Percentiles rank a stretch among this genome's conserved stretches.
Conservation (phyloP, 257 asterid species). For the Gentiana straminea region DNA sequence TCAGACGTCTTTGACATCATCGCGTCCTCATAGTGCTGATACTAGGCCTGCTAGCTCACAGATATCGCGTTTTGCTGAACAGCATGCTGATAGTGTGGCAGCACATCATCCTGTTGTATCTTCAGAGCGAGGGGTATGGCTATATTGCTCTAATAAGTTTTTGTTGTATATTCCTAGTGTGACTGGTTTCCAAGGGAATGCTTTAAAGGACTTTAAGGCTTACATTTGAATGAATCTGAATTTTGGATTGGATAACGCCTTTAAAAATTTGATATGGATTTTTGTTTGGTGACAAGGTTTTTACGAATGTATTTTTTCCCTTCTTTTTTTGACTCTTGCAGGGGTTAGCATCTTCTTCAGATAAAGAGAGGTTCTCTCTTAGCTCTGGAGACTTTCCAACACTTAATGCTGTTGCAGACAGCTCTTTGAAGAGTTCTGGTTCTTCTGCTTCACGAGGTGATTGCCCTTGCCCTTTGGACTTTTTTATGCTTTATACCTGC, state of each 20-base stretch:
- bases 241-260: no score
- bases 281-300: not conserved
- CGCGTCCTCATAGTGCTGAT: constrained; percentile 95
- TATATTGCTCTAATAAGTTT: not conserved
- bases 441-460: constrained; percentile 37
- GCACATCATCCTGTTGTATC: constrained; percentile 50
- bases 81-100: constrained; percentile 43
- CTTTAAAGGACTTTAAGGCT: not conserved
- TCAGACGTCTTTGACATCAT: constrained; percentile 50
- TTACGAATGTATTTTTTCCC: not conserved
- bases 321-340: constrained; percentile 23
- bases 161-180: constrained; percentile 1
- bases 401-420: constrained; percentile 66
- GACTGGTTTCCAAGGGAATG: not conserved
- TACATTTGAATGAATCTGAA: not conserved
- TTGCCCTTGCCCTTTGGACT: constrained; percentile 2
- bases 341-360: constrained; percentile 54
- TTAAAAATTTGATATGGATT: not conserved
- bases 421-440: constrained; percentile 41
- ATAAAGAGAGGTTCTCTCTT: constrained; percentile 71
- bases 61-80: constrained; percentile 84
- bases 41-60: constrained; percentile 87
- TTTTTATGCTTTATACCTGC: not conserved
- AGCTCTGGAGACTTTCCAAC: constrained; percentile 93
- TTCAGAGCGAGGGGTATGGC: constrained; percentile 68